Evolutionary conservation across 2,329 filamentous ascomycete genomes (phyloP).

Genomic region (Nothopassalora personata): DNA sequence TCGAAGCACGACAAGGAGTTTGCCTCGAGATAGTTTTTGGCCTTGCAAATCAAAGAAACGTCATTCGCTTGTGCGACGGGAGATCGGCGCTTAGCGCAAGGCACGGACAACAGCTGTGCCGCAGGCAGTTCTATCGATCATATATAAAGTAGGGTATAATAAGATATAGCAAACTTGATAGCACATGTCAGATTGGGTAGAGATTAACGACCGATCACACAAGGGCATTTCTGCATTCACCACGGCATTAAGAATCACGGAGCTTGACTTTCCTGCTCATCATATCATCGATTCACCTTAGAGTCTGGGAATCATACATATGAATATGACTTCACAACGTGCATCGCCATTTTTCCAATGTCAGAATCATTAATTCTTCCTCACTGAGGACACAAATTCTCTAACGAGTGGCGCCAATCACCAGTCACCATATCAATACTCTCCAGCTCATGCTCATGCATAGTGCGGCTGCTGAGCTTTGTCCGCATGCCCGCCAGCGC

Average conservation of each 20-base stretch:
- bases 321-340: no score
- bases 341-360: no score
- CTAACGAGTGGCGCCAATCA: no score
- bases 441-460: constrained; percentile 5
- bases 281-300: no score
- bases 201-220: not conserved
- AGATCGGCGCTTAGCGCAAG: not conserved
- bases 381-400: no score
- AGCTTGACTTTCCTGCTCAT: no score
- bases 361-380: no score
- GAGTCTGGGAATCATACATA: no score
- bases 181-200: not conserved
- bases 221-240: no score
- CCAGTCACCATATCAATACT: no score
- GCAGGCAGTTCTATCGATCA: not conserved
- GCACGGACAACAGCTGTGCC: not conserved
- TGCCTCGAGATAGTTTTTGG: not conserved
- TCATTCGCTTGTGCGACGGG: not conserved
- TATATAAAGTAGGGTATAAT: not conserved
- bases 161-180: not conserved
- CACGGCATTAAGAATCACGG: no score
- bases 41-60: not conserved
- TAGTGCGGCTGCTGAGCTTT: constrained; percentile 15
- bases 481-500: constrained; percentile 12
- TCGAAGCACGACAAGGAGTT: not conserved